Base-by-base conservation (phyloP, 208 protist species). In the Trypanosoma cruzi region DNA sequence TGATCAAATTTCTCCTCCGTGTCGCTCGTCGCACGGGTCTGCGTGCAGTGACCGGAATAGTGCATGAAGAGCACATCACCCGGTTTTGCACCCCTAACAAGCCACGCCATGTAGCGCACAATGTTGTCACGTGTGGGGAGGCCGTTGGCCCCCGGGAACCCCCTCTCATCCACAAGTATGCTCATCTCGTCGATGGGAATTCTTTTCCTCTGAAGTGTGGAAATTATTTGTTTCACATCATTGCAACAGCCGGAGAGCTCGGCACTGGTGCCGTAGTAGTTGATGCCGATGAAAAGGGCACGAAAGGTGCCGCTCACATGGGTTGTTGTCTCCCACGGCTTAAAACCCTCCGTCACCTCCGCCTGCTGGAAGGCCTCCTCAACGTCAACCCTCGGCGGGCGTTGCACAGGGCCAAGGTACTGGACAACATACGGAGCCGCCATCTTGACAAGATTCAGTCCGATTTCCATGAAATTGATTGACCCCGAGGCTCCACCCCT, bases 61-160 rank as follows among this genome's bases (percentile, higher is more conserved):
- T 90, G 79, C 68, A 94, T 57, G 71, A 94, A 94, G 49, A 94
- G 80, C 54, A 86, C 86, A 48, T 96, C 86, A 24, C 88, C 90
- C n/a, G 70, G 58, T 69, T 87, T 84, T 24, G 77, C 83, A 34
- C 76, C 83, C 64, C 79, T 77, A 16, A 86, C 75, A 3, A 93
- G 73, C 85, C 86, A 93, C 64, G 81, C 83, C 73, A 93, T 85
- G 79, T 86, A 81, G 59, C 85, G 80, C 36, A 91, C 71, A 31
- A 95, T 91, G 54, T 85, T 92, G 37, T 18, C 79, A 1, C 80
- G 78, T 10, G 75, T 90, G 16, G 89, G 87, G 55, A 71, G 37
- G 1, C 16, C 89, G 0, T 68, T 85, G 37, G 65, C 54, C 50
- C 76, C 71, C 22, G 82, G 82, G 50, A 85, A 86, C 37, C 68